phyloP scores from a whole-genome alignment of 306 rosid genomes.

The Ziziphus jujuba region DNA sequence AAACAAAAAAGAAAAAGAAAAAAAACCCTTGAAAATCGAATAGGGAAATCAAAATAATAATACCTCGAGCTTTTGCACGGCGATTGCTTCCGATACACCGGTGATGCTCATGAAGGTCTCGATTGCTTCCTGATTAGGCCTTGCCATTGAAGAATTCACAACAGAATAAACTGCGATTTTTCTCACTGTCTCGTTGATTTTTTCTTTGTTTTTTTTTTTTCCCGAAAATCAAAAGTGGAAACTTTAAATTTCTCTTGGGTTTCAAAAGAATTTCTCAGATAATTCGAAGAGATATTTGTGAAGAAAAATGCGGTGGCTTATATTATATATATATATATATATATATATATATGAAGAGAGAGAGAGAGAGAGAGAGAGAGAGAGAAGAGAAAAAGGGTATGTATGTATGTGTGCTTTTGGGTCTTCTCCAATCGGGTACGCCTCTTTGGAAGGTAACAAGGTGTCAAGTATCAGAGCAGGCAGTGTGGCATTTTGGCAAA shows the following conservation, averaged over 20 bases:
- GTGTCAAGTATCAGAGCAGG: no score
- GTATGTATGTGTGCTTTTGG: slow-evolving; percentile 2
- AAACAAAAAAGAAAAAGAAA: neutral
- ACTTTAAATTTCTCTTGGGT: neutral
- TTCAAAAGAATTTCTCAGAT: neutral
- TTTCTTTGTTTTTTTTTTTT: neutral
- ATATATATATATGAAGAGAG: neutral
- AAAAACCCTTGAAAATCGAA: neutral
- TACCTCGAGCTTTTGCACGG: slow-evolving; percentile 71
- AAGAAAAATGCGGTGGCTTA: neutral
- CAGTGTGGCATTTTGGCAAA: neutral
- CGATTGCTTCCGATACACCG: slow-evolving; percentile 61
- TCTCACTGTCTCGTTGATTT: slow-evolving; percentile 2
- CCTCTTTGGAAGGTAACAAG: slow-evolving; percentile 9
- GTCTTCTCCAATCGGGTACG: slow-evolving; percentile 25
- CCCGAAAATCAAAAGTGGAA: neutral
- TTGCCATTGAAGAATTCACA: slow-evolving; percentile 66
- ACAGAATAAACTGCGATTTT: slow-evolving; percentile 17
- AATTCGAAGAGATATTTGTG: slow-evolving; percentile 8
- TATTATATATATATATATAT: neutral
- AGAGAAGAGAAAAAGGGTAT: no score
- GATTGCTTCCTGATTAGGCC: slow-evolving; percentile 73
- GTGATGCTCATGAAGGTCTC: slow-evolving; percentile 79
- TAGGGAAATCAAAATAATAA: neutral
- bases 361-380: no score